Base-by-base conservation (phyloP, 805 yeast species). In the Wickerhamomyces ciferrii region DNA sequence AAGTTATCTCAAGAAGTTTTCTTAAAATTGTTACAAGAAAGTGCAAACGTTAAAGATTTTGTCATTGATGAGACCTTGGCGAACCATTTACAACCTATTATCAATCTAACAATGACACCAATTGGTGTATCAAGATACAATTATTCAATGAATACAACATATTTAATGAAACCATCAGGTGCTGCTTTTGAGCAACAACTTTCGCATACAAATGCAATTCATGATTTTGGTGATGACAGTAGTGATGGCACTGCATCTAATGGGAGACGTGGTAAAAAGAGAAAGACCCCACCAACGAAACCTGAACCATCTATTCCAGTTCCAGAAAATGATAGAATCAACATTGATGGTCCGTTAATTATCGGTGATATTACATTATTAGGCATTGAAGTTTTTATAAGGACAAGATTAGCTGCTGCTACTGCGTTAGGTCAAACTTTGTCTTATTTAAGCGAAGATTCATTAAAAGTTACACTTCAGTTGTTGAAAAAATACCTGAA, bases 311-410 rank as follows among this genome's bases (percentile, higher is more conserved):
- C 41, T 4, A 61, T 59, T 38, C 78, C 68, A 2, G 69, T 76
- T 34, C 15, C 37, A 4, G 84, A 75, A 34, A 84, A 76, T 43
- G 74, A 80, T 46, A 78, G 78, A 48, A 84, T 89, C 43, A 90
- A 92, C 61, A 91, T 94, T 48, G 99, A 94, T 67, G 86, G 96
- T 3, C 97, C 98, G 5, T 84, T 94, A 63, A 79, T 86, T 48
- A 78, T 81, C 40, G 99, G 99, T 58, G 99, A 94, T 66, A 85
- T 94, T 17, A 81, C 90, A 45, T 70, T 94, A 24, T 81, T 94
- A 31, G 96, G 96, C 0, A 66, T 74, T 41, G 91, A 87, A 25
- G 79, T 79, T 1, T 78, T 94, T 47, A 70, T 89, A 31, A 74
- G 84, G 42, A 86, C 95, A 3, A 83, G 94, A 63, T 71, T 87